These are phyloP conservation scores for Leishmania amazonensis DNA, from an alignment of 208 protist species.

Conservation along the genomic window DNA sequence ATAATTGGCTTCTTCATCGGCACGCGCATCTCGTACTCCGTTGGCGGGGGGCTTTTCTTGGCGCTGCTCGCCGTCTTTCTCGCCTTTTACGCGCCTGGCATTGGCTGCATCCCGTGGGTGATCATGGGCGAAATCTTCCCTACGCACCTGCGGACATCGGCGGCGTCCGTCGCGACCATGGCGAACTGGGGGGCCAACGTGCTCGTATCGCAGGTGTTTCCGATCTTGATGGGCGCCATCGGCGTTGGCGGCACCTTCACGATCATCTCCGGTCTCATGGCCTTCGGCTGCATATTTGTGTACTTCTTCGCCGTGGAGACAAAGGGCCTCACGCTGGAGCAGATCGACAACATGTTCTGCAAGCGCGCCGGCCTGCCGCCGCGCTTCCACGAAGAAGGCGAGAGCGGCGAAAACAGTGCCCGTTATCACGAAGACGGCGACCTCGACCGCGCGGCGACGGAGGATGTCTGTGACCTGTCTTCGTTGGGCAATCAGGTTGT, in stretches of 20 bases:
- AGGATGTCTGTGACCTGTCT: conserved; percentile 1
- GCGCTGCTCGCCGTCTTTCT: conserved; percentile 80
- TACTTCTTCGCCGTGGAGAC: conserved; percentile 90
- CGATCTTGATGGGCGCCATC: conserved; percentile 80
- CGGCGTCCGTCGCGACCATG: conserved; percentile 88
- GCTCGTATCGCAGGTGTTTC: conserved; percentile 89
- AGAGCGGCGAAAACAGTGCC: conserved; percentile 12
- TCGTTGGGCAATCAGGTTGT: conserved; percentile 13
- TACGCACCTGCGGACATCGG: conserved; percentile 73
- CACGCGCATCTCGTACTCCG: conserved; percentile 54
- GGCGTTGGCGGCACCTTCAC: conserved; percentile 83
- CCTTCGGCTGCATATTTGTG: conserved; percentile 62
- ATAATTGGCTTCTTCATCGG: conserved; percentile 64
- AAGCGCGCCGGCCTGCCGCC: conserved; percentile 50
- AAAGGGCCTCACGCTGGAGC: conserved; percentile 83
- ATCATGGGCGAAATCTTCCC: conserved; percentile 93
- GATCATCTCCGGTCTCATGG: conserved; percentile 68
- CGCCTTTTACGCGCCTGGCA: conserved; percentile 83
- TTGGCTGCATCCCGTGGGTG: conserved; percentile 93
- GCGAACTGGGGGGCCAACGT: conserved; percentile 91
- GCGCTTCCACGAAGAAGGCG: conserved; percentile 29
- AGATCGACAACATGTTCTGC: conserved; percentile 86
- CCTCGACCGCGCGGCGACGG: conserved; percentile 1
- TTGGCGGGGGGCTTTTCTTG: conserved; percentile 80
- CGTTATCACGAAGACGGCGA: conserved; percentile 6